Base-by-base conservation (phyloP, 352 stramenopile species). In the Pseudoperonospora humuli region DNA sequence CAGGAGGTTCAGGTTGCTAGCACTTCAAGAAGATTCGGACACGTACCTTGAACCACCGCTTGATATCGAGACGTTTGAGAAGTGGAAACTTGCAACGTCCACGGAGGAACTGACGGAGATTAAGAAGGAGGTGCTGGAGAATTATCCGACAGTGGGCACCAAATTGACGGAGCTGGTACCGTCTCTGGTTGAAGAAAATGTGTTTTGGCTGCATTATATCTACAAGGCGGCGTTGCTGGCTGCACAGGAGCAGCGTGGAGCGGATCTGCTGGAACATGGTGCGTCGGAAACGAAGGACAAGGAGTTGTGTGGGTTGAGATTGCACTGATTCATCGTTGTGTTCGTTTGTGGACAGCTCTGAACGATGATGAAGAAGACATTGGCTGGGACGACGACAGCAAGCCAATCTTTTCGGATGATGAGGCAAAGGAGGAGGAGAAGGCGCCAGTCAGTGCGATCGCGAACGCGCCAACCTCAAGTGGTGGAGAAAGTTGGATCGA, bases 171-270 rank as follows among this genome's bases (percentile, higher is more conserved):
- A 83, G 46, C 52, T 87, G 7, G 75, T 87, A 35, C 75, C 75
- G 3, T 73, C 57, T 1, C 42, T 64, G 6, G 53, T 87, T 14
- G 58, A 65, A 13, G 54, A 40, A 2, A 70, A 83, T 14, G 50
- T 67, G 31, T 87, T 87, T 28, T 87, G 75, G 75, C 45, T 56
- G 0, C 64, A 87, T 35, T 87, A 87, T 42, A 65, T 87, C 18
- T 87, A 84, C 64, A 87, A 87, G 48, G 71, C 72, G 14, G 82
- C 71, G 39, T 55, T 83, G 5, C 29, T 87, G 24, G 72, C 75
- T 13, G 75, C 75, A 3, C 75, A 87, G 40, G 72, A 87, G 43
- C 59, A 84, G 45, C 71, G 72, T 2, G 65, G 72, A 29, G 75
- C 75, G 0, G 61, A 84, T 26, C 35, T 87, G 38, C 46, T 87